phyloP scores from a whole-genome alignment of 2,329 filamentous ascomycete species.

The Penicillium sp. region DNA sequence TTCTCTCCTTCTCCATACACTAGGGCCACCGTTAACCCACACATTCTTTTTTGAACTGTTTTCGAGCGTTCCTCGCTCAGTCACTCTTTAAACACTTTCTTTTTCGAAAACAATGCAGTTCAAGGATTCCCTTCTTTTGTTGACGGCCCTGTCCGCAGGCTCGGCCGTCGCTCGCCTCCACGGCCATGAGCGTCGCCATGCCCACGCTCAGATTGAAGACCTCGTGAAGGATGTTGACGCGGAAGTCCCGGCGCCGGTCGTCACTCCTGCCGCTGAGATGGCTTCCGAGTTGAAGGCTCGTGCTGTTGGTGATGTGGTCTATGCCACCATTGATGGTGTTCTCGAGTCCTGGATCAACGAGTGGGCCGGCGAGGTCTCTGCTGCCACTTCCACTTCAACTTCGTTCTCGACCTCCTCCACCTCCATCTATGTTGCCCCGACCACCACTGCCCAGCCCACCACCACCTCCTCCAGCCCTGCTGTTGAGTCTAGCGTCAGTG shows the following conservation, averaged over 20 bases:
- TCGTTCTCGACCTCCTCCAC: constrained; percentile 15
- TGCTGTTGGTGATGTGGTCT: constrained; percentile 33
- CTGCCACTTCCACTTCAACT: constrained; percentile 13
- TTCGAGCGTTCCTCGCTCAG: constrained; percentile 16
- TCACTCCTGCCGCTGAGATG: background rate
- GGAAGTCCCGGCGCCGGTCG: constrained; percentile 5
- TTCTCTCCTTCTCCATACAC: background rate
- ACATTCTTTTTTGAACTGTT: constrained; percentile 23
- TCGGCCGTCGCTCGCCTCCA: constrained; percentile 38
- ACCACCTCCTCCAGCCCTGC: constrained; percentile 3
- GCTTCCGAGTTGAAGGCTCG: constrained; percentile 27
- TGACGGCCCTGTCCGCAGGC: constrained; percentile 40
- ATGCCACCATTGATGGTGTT: constrained; percentile 35
- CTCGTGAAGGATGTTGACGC: background rate
- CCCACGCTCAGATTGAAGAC: constrained; percentile 19
- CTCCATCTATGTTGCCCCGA: constrained; percentile 14
- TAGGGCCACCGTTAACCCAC: background rate
- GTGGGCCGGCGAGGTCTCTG: constrained; percentile 28
- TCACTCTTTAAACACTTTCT: constrained; percentile 21
- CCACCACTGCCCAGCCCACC: constrained; percentile 3
- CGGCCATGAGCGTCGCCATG: constrained; percentile 41
- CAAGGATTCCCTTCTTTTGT: constrained; percentile 38
- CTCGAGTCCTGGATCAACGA: constrained; percentile 39
- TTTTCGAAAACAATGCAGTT: constrained; percentile 34
- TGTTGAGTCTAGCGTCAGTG: constrained; percentile 15